Percentiles rank a stretch among this genome's conserved stretches.
phyloP scores from a whole-genome alignment of 2,329 filamentous ascomycete species.

The Pezicula radicicola region DNA sequence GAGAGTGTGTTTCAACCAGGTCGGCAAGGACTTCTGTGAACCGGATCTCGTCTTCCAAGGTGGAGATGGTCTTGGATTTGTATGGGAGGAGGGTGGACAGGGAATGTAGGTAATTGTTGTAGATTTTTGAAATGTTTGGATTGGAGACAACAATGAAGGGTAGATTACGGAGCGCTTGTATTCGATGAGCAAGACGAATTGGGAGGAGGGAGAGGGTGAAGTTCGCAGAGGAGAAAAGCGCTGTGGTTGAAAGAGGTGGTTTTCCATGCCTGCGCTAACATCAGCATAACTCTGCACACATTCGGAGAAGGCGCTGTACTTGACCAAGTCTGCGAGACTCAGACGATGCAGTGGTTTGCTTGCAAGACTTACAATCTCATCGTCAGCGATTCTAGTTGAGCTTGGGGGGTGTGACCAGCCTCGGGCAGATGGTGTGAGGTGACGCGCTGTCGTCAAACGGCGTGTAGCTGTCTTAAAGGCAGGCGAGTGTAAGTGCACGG shows the following conservation, averaged over 20 bases:
- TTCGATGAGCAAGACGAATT: slow-evolving; percentile 87
- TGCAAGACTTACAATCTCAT: slow-evolving; percentile 76
- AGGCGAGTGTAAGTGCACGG: not conserved
- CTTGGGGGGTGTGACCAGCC: slow-evolving; percentile 41
- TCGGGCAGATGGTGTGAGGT: slow-evolving; percentile 26
- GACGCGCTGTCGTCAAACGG: slow-evolving; percentile 5
- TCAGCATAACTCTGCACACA: slow-evolving; percentile 1
- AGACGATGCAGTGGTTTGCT: slow-evolving; percentile 75
- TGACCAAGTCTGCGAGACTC: slow-evolving; percentile 84
- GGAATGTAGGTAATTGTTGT: slow-evolving; percentile 94
- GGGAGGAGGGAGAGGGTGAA: slow-evolving; percentile 93
- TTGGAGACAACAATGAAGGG: slow-evolving; percentile 99
- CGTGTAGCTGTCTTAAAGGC: not conserved
- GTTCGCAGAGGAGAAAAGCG: slow-evolving; percentile 86
- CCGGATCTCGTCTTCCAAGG: slow-evolving; percentile 79
- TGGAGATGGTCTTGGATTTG: slow-evolving; percentile 54
- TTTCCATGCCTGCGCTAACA: slow-evolving; percentile 60
- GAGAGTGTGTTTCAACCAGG: slow-evolving; percentile 89
- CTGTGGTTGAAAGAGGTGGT: slow-evolving; percentile 76
- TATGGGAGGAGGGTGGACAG: slow-evolving; percentile 88
- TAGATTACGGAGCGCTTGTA: slow-evolving; percentile 87
- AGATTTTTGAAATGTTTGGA: slow-evolving; percentile 88
- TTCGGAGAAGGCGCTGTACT: slow-evolving; percentile 46
- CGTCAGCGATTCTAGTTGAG: slow-evolving; percentile 57
- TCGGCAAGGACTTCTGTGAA: slow-evolving; percentile 94